Conservation (phyloP, 78 protist species). For the Isochrysis galbana region DNA sequence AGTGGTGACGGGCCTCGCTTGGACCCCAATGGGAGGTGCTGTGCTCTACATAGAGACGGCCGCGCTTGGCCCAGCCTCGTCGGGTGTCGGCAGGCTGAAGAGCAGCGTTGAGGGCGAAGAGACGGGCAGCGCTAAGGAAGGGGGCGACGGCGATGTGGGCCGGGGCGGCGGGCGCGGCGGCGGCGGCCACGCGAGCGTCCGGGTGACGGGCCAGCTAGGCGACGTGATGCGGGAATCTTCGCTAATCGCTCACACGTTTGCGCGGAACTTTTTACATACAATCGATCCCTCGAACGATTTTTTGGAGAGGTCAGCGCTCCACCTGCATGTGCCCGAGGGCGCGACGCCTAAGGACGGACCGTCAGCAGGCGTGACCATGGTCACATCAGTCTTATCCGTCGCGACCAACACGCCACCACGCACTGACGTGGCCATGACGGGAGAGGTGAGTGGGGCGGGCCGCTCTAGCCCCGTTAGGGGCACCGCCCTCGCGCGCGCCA, state of each 20-base stretch:
- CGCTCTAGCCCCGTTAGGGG: too few species aligned
- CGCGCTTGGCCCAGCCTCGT: not conserved
- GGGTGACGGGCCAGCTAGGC: conserved; percentile 66
- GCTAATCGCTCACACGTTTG: conserved; percentile 74
- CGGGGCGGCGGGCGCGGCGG: not conserved
- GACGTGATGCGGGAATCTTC: conserved; percentile 91
- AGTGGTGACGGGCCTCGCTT: conserved; percentile 47
- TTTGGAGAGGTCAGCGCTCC: conserved; percentile 47
- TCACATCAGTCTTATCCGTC: conserved; percentile 81
- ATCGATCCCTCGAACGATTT: not conserved
- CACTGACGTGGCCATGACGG: conserved; percentile 85
- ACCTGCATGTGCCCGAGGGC: conserved; percentile 92
- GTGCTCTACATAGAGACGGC: conserved; percentile 82
- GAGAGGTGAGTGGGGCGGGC: too few species aligned
- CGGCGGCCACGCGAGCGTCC: not conserved
- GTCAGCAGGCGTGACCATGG: conserved; percentile 82
- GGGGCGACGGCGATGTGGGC: not conserved
- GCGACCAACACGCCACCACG: conserved; percentile 68
- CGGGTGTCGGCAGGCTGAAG: not conserved
- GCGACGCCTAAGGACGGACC: conserved; percentile 93
- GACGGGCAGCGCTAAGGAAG: not conserved
- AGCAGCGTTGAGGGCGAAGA: not conserved
- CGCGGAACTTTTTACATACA: not conserved
- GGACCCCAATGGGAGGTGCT: conserved; percentile 79
- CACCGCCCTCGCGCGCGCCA: too few species aligned